phyloP scores from a whole-genome alignment of 2,329 filamentous ascomycete genomes.

The Mycogone perniciosa region DNA sequence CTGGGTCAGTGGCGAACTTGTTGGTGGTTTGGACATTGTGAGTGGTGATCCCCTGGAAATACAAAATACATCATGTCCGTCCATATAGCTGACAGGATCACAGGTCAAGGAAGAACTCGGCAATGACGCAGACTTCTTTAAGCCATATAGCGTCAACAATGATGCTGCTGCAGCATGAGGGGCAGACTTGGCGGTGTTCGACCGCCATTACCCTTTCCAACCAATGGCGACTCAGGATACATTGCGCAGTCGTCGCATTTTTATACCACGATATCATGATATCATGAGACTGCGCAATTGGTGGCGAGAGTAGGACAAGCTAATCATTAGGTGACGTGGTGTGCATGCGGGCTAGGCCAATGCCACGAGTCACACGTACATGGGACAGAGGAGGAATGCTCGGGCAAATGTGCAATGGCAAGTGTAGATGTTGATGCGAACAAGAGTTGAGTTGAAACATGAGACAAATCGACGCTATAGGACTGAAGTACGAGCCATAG shows the following conservation, averaged over 20 bases:
- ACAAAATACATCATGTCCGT: not conserved
- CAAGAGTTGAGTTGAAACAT: no score
- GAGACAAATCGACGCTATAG: no score
- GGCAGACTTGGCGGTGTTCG: not conserved
- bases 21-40: slow-evolving; percentile 94
- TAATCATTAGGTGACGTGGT: no score
- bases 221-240: not conserved
- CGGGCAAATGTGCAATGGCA: no score
- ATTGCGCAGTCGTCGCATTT: not conserved
- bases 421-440: no score
- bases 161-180: slow-evolving; percentile 33
- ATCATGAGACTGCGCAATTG: no score
- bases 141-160: slow-evolving; percentile 57
- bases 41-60: slow-evolving; percentile 31
- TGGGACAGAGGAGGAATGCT: no score
- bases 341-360: no score
- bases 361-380: no score
- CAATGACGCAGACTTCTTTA: slow-evolving; percentile 76
- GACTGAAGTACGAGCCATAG: no score
- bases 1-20: slow-evolving; percentile 83
- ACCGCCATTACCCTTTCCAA: not conserved
- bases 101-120: slow-evolving; percentile 92
- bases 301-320: no score
- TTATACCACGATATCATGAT: no score
- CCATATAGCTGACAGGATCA: slow-evolving; percentile 16